A percentile compares a stretch with the other conserved stretches of the same genome.
These are phyloP conservation scores for Heteromeles arbutifolia DNA, from an alignment of 306 rosid species.

Conservation along the genomic window DNA sequence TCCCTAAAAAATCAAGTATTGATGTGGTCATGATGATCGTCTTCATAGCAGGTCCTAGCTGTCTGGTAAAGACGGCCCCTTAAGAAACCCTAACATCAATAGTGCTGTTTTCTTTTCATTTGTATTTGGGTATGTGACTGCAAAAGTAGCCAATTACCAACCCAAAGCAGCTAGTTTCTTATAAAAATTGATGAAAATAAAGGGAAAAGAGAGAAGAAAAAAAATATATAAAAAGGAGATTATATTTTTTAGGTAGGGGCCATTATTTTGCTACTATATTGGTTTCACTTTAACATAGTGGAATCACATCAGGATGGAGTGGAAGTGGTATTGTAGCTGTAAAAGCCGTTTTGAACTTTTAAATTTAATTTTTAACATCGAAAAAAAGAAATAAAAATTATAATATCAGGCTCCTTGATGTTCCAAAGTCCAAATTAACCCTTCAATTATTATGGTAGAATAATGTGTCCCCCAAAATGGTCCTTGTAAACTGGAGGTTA, in stretches of 20 bases:
- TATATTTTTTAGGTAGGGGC: constrained; percentile 34
- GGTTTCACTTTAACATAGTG: constrained; percentile 57
- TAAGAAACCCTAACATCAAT: background rate
- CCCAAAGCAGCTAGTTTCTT: constrained; percentile 16
- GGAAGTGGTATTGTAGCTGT: constrained; percentile 13
- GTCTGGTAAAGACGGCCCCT: background rate
- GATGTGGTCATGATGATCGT: constrained; percentile 2
- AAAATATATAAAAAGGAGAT: constrained; percentile 22
- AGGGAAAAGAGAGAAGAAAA: constrained; percentile 18
- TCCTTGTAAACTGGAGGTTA: constrained; percentile 1
- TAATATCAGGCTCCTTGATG: background rate
- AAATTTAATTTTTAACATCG: background rate
- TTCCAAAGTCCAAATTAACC: background rate
- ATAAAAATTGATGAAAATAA: constrained; percentile 21
- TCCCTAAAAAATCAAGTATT: no score
- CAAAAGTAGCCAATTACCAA: constrained; percentile 25
- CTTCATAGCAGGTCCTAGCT: background rate
- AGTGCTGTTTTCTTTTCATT: background rate
- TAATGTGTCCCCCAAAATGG: background rate
- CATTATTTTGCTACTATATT: constrained; percentile 18
- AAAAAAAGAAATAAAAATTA: background rate
- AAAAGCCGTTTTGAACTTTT: constrained; percentile 6
- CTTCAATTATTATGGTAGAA: constrained; percentile 12
- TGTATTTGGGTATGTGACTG: constrained; percentile 10
- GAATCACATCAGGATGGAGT: constrained; percentile 36